phyloP scores from a whole-genome alignment of 768 basidiomycete species.

The Russula olivacea region DNA sequence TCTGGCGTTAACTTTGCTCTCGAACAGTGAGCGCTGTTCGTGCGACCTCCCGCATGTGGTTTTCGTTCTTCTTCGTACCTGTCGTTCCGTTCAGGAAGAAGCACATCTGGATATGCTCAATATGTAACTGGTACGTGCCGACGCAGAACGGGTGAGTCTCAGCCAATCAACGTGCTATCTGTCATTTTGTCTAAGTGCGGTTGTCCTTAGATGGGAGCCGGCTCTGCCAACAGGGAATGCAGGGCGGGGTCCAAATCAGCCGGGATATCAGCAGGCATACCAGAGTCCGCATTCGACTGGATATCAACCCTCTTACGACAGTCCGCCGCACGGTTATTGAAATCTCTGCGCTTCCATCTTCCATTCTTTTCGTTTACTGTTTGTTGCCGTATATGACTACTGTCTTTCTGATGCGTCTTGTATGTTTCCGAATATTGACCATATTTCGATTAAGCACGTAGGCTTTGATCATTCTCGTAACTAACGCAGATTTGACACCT shows the following conservation, averaged over 20 bases:
- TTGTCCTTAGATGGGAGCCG: conserved; percentile 27
- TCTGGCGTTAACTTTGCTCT: neutral
- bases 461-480: neutral
- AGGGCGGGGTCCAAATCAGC: conserved; percentile 19
- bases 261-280: conserved; percentile 34
- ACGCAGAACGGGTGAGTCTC: conserved; percentile 45
- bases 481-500: neutral
- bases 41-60: conserved; percentile 65
- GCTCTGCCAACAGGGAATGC: conserved; percentile 16
- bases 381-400: conserved; percentile 3
- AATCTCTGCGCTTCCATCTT: neutral
- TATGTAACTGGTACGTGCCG: conserved; percentile 59
- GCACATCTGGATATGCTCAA: conserved; percentile 64
- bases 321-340: conserved; percentile 11
- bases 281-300: conserved; percentile 37
- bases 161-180: neutral
- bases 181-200: neutral
- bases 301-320: conserved; percentile 22
- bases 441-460: neutral
- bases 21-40: conserved; percentile 51
- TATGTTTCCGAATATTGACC: neutral
- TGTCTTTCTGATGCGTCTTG: neutral
- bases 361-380: conserved; percentile 4
- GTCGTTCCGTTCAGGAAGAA: conserved; percentile 57
- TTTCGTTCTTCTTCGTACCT: conserved; percentile 71